Base-by-base conservation (phyloP, 1,284 basidiomycete genomes). In the Anthracocystis panici-leucophaei region DNA sequence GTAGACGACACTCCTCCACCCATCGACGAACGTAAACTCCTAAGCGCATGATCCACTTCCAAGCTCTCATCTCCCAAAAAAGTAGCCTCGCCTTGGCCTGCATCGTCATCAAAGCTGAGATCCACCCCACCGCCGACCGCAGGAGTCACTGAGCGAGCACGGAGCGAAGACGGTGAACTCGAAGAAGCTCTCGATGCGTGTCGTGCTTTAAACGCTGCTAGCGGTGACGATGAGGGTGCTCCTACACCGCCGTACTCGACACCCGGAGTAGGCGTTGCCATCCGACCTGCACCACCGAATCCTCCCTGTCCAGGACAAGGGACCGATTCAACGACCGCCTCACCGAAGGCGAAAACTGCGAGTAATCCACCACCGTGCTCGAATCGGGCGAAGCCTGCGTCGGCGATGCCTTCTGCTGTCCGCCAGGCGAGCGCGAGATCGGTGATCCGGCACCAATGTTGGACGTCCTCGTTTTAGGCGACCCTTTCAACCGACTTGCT, bases 191-290 rank as follows among this genome's bases (percentile, higher is more conserved):
- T 20, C 3, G 49, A 27, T 6, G 59, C 44, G 42, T 48, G 87
- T 86, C 51, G 87, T 87, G 78, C 91, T 90, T 90, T 90, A 90
- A 76, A 91, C 82, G 40, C 87, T 82, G 41, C 87, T 88, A 20
- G 89, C 88, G 67, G 87, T 89, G 27, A 90, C 89, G 59, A 92
- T 89, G 45, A 90, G 90, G 21, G 88, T 88, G 2, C 44, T 88
- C 44, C 31, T 46, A 9, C 31, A 29, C 7, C 18, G 5, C 25
- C 20, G 51, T 31, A 46, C 5, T 44, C 50, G 18, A n/a, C 29
- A 20, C 5, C 25, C 12, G 25, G 7, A 3, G 40, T 44, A 2
- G 57, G 57, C 0, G 57, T 59, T 6, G 40, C 41, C 48, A 35
- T 33, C 27, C 57, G 12, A 6, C 11, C 14, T 2, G 56, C 25